These are phyloP conservation scores for Panaeolus cyanescens DNA, from an alignment of 768 basidiomycete species.

Conservation along the genomic window DNA sequence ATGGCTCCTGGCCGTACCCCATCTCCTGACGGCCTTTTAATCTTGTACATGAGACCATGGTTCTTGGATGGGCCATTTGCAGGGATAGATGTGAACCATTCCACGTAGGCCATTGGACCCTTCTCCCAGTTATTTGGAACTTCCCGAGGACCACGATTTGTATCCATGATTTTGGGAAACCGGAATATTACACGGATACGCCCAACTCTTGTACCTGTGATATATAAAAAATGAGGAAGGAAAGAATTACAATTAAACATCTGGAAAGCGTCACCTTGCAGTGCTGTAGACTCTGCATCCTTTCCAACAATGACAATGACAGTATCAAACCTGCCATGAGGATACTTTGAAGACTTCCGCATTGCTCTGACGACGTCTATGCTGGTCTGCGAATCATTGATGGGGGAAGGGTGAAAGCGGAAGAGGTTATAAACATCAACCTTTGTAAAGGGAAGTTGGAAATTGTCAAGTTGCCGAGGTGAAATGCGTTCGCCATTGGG, in stretches of 20 bases:
- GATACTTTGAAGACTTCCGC: constrained; percentile 8
- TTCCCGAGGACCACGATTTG: neutral
- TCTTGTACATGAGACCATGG: constrained; percentile 14
- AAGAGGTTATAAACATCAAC: constrained; percentile 21
- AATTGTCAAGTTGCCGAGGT: neutral
- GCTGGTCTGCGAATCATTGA: constrained; percentile 20
- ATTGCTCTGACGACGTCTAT: constrained; percentile 21
- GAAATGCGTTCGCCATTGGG: neutral
- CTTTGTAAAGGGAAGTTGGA: constrained; percentile 13
- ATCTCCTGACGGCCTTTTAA: constrained; percentile 9
- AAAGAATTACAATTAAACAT: neutral
- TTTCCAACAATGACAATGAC: constrained; percentile 17
- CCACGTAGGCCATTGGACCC: constrained; percentile 14
- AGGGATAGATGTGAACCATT: constrained; percentile 12
- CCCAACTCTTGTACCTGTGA: constrained; percentile 19
- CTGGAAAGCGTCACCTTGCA: constrained; percentile 17
- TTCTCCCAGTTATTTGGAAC: constrained; percentile 13
- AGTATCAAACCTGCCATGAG: constrained; percentile 26
- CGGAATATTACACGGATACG: constrained; percentile 22
- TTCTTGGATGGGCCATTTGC: neutral
- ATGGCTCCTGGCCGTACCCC: constrained; percentile 17
- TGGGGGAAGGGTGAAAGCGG: constrained; percentile 15
- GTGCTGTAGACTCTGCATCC: constrained; percentile 21
- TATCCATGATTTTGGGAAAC: constrained; percentile 11
- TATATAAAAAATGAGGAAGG: neutral